A percentile compares a stretch with the other conserved stretches of the same genome.
These are phyloP conservation scores for Aplosporella prunicola DNA, from an alignment of 2,329 filamentous ascomycete species.

Conservation along the genomic window DNA sequence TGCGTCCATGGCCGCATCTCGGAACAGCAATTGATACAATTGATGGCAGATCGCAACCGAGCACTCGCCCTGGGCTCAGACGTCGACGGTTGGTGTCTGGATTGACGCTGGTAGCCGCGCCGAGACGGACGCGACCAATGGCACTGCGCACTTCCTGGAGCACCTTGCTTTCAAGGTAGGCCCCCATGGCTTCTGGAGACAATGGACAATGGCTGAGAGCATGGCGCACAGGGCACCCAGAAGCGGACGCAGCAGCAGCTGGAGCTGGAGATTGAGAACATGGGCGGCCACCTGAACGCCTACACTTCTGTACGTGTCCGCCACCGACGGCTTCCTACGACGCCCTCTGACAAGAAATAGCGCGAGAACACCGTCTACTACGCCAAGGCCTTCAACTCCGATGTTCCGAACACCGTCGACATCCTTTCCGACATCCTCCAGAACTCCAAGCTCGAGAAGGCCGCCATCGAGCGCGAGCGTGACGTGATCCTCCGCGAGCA, in stretches of 20 bases:
- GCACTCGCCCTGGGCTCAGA: constrained; percentile 96
- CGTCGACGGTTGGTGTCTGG: constrained; percentile 96
- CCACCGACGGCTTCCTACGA: constrained; percentile 2
- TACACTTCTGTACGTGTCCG: constrained; percentile 79
- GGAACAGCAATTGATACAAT: constrained; percentile 24
- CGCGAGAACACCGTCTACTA: constrained; percentile 99
- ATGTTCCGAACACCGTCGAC: constrained; percentile 92
- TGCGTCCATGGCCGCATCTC: constrained; percentile 10
- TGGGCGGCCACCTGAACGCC: constrained; percentile 97
- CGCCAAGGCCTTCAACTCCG: constrained; percentile 96
- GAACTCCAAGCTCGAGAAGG: constrained; percentile 93
- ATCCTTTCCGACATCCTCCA: constrained; percentile 98
- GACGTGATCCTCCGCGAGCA: constrained; percentile 98
- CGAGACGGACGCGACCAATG: constrained; percentile 97
- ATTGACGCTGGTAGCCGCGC: constrained; percentile 97
- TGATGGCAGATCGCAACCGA: constrained; percentile 78
- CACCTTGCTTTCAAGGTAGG: constrained; percentile 98
- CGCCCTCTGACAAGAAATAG: constrained; percentile 26
- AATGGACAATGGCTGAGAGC: constrained; percentile 19
- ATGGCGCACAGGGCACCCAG: constrained; percentile 62
- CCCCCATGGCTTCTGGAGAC: constrained; percentile 6
- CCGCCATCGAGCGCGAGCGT: constrained; percentile 91
- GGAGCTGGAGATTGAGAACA: constrained; percentile 99
- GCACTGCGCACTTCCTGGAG: constrained; percentile 98
- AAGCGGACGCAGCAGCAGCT: constrained; percentile 94